Base-by-base conservation (phyloP, 2,329 filamentous ascomycete genomes). In the Alternaria sp. region DNA sequence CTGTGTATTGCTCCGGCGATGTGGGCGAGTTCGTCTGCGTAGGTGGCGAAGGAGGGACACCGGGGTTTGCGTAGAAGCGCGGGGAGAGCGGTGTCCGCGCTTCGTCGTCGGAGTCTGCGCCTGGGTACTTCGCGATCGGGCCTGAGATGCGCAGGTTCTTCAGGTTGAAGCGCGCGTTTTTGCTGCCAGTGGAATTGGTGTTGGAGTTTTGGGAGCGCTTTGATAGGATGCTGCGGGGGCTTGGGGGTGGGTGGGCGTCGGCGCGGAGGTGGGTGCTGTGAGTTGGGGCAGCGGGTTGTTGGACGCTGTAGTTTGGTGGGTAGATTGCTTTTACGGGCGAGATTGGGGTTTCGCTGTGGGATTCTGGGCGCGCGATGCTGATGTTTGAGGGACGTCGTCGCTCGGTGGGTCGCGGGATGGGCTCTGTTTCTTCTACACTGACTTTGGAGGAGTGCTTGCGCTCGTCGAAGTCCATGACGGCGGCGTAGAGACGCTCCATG, bases 401-500 rank as follows among this genome's bases (percentile, higher is more conserved):
- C 28, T 73, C 68, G 2, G 55, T 57, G 20, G 43, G 55, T 14
- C 26, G 37, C 18, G 53, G 25, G 18, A 45, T 33, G 45, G 60
- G 60, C 20, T 72, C 68, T 20, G 69, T 55, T 21, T 74, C 71
- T 41, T 76, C 71, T 57, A 65, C 65, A 59, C 72, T 76, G 55
- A 71, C 64, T 44, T 73, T 71, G n/a, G 75, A 72, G 28, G 72
- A 73, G 26, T 75, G 72, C 64, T 83, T 85, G 66, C 83, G 81
- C 49, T 84, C 86, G 68, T 97, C 94, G 72, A 97, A 92, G 79
- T 94, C 93, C 89, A 97, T 91, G 67, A 97, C 94, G 70, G 94
- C 91, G 65, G 90, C 93, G 81, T 97, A 98, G 78, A 98, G 89
- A 72, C 92, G 89, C 79, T 97, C 94, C 80, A 97, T 89, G 78